phyloP scores from a whole-genome alignment of 257 asterid species.

The Striga asiatica region DNA sequence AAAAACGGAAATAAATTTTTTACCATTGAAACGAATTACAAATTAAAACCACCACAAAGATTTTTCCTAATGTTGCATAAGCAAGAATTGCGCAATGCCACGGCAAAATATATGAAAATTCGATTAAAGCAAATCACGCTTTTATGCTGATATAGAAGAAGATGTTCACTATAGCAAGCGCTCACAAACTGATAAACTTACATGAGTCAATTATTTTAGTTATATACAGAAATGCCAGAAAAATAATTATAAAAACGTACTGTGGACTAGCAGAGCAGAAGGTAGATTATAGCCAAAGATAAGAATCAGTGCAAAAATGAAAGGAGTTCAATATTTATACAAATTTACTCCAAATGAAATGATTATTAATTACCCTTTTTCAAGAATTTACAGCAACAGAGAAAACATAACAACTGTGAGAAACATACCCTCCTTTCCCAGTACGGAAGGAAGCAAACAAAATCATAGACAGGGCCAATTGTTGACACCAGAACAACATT shows the following conservation, averaged over 20 bases:
- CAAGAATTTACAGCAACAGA: background rate
- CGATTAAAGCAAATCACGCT: background rate
- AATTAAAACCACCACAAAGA: background rate
- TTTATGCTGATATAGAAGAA: background rate
- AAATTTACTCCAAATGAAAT: background rate
- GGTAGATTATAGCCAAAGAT: background rate
- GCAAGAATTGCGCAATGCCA: constrained; percentile 1
- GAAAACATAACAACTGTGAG: background rate
- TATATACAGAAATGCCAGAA: background rate
- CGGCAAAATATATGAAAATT: background rate
- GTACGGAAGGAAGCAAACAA: constrained; percentile 73
- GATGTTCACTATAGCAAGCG: background rate
- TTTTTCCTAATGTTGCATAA: constrained; percentile 8
- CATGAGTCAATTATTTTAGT: background rate
- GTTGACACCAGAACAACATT: constrained; percentile 67
- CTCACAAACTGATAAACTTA: background rate
- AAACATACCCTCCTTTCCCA: constrained; percentile 76
- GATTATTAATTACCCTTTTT: background rate
- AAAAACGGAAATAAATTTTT: background rate
- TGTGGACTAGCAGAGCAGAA: background rate
- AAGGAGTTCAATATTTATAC: background rate
- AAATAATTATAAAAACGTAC: background rate
- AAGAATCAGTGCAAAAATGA: background rate
- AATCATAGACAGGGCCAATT: constrained; percentile 73
- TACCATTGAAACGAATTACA: background rate